Base-by-base conservation (phyloP, 495 filamentous ascomycete species). In the Friedmanniomyces endolithicus region DNA sequence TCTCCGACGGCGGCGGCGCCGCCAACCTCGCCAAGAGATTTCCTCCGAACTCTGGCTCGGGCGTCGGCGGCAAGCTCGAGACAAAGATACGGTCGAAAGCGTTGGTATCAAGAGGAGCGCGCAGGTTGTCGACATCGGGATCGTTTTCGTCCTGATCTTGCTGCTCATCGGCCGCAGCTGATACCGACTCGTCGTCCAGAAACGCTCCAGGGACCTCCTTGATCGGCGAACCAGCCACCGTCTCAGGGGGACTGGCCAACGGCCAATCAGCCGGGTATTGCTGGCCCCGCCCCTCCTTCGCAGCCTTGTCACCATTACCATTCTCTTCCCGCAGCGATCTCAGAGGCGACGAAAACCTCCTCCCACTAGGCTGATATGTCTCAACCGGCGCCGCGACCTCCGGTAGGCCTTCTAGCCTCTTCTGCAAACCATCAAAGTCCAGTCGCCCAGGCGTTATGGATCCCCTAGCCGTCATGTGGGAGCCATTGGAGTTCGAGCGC, bases 21-120 rank as follows among this genome's bases (percentile, higher is more conserved):
- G 27, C 27, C 27, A 31, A 3, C 17, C 17, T 41, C 37, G 44
- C 47, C 17, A 50, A 23, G 11, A 25, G 47, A 35, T 31, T 50
- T n/a, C 41, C 27, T 2, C 19, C 20, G 46, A 40, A 47, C 25
- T 33, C 29, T 33, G 20, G 19, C 2, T 48, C 29, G 2, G 48
- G 53, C 24, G 49, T 56, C 11, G 27, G 22, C 12, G 56, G 56
- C 9, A 63, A 43, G 34, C 52, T 59, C 9, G 48, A 11, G 7
- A 63, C 61, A 31, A 63, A 60, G 53, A 56, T 40, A 14, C 53
- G 22, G 8, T 63, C 53, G 29, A 63, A 63, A n/a, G 33, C 40
- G 53, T 63, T 53, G 27, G 53, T 57, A 14, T 24, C 40, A 2
- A 63, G 46, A 6, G 61, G 27, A 17, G 34, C 25, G 11, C 39